Conservation (phyloP, 306 rosid genomes). For the Cicer pinnatifidum region DNA sequence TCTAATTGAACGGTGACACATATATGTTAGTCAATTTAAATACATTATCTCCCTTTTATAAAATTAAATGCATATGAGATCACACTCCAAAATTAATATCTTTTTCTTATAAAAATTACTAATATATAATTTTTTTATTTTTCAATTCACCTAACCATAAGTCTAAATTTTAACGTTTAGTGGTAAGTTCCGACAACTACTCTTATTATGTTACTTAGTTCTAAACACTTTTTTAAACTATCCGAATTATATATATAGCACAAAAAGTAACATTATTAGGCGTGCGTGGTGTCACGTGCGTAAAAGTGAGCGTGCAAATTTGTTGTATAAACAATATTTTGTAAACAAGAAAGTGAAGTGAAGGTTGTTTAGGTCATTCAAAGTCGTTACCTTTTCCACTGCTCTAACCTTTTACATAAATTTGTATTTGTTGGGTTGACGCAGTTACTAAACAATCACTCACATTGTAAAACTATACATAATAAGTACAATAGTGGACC, state of each 20-base stretch:
- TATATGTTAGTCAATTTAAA: too few species aligned
- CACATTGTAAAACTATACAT: conserved; percentile 17
- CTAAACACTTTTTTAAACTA: too few species aligned
- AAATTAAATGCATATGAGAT: too few species aligned
- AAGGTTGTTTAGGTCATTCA: conserved; percentile 47
- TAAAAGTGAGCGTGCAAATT: conserved; percentile 38
- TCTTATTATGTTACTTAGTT: too few species aligned
- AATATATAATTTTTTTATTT: too few species aligned
- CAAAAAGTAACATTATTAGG: background rate
- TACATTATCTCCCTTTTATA: too few species aligned
- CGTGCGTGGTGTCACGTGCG: conserved; percentile 26
- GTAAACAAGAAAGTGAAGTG: conserved; percentile 8
- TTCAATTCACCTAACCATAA: too few species aligned
- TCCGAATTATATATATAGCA: too few species aligned
- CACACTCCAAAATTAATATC: too few species aligned
- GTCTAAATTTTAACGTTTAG: too few species aligned
- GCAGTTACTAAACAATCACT: conserved; percentile 6
- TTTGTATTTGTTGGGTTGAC: conserved; percentile 39
- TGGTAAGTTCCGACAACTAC: too few species aligned
- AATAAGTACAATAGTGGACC: conserved; percentile 2
- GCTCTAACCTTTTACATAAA: conserved; percentile 38
- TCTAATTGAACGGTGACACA: fast-evolving
- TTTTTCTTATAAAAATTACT: too few species aligned
- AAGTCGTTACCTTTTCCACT: conserved; percentile 50
- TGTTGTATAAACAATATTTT: background rate